Percentiles rank a stretch among this genome's conserved stretches.
Evolutionary conservation across 2,329 filamentous ascomycete species (phyloP).

Genomic region (Ceratocystiopsis sp.): DNA sequence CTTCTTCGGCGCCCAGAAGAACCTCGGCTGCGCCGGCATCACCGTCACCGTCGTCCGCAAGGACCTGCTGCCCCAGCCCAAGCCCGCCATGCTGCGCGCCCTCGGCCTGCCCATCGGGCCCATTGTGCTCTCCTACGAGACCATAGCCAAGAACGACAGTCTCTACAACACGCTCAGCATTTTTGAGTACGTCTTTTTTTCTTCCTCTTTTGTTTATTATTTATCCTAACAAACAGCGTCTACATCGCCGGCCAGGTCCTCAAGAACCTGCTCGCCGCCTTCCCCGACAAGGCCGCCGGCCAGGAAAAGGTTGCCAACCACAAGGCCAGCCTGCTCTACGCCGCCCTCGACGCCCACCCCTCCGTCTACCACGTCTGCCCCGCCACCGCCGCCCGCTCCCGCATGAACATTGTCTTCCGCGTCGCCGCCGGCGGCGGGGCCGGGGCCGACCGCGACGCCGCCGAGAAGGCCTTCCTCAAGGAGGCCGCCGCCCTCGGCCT

Average conservation of each 20-base stretch:
- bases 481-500: constrained; percentile 52
- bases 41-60: constrained; percentile 78
- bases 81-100: constrained; percentile 50
- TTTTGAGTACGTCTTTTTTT: constrained; percentile 44
- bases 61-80: constrained; percentile 56
- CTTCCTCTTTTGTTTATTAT: not conserved
- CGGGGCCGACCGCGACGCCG: constrained; percentile 41
- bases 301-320: constrained; percentile 57
- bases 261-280: constrained; percentile 49
- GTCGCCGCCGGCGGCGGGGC: constrained; percentile 32
- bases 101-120: constrained; percentile 65
- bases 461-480: constrained; percentile 64
- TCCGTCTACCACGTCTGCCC: constrained; percentile 64
- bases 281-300: constrained; percentile 52
- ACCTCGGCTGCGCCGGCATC: constrained; percentile 71
- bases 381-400: constrained; percentile 55
- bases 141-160: constrained; percentile 80
- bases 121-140: constrained; percentile 67
- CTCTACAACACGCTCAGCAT: constrained; percentile 94
- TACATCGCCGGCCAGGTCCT: constrained; percentile 85
- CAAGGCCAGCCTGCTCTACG: constrained; percentile 67
- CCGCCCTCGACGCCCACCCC: constrained; percentile 54
- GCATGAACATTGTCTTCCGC: constrained; percentile 94
- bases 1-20: constrained; percentile 93
- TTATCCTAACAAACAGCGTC: constrained; percentile 32